Evolutionary conservation across 75 land plant genomes (phyloP), one percentile per base, ranked within the genome.

Genomic region (Isoetes taiwanensis): DNA sequence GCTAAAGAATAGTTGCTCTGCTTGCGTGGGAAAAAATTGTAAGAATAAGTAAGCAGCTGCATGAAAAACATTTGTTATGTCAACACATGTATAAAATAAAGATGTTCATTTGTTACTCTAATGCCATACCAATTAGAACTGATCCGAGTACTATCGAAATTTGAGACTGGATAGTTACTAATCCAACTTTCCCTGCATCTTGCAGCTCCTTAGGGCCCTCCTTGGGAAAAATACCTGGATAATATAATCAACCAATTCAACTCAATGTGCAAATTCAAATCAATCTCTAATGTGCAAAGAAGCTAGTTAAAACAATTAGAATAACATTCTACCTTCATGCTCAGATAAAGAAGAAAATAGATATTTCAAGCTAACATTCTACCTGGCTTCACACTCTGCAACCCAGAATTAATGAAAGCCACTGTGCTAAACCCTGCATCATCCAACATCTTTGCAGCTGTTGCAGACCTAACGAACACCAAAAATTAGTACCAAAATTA

Each of bases 111-210:
- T 43, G 5, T 5, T 19, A 14, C 50, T 19, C 5, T 43, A 14
- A 43, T 6, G 24, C 3, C 16, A 2, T 78, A 86, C 91, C 64
- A 19, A 90, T 43, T 19, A 90, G 78, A 6, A 86, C 61, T 17
- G 87, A 71, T 50, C 93, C 96, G 24, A 90, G 80, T 20, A 82
- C 82, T 20, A 73, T 70, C 12, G 96, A 90, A 6, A 90, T 75
- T 52, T 82, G 86, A 30, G 86, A 81, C 66, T 90, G 96, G 42
- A 90, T 53, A 29, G 87, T 80, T 0, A 86, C 79, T 35, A 90
- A 61, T 23, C 96, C 96, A 28, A 84, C 96, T 66, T 90, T 90
- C 5, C 96, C 93, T 33, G 96, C 96, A 70, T 90, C 67, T 65
- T 75, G 70, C 41, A 90, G 67, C 48, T 90, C 79, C 33, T 71